Evolutionary conservation across 495 filamentous ascomycete genomes (phyloP).

Genomic region (Barbatosphaeria neglecta): DNA sequence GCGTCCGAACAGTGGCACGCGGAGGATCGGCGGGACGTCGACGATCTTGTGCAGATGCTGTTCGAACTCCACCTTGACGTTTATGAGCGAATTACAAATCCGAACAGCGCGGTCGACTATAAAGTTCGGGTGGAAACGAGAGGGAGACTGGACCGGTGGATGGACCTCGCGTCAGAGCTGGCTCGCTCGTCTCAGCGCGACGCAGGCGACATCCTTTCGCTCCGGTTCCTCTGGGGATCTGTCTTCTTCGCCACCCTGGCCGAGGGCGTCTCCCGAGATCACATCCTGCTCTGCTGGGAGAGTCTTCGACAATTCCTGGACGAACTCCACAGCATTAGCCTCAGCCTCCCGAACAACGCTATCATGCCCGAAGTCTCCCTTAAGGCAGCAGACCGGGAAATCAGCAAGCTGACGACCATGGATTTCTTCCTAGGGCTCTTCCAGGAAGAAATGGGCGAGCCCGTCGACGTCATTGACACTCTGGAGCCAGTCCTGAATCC

Average conservation of each 20-base stretch:
- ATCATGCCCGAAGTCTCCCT: conserved; percentile 83
- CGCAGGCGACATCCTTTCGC: conserved; percentile 34
- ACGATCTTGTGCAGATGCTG: conserved; percentile 60
- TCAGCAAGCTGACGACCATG: conserved; percentile 83
- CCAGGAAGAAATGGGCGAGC: conserved; percentile 50
- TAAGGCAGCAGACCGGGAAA: conserved; percentile 72
- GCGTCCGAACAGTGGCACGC: conserved; percentile 9
- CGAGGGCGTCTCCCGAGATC: conserved; percentile 58
- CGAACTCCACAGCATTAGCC: conserved; percentile 24
- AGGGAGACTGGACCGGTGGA: conserved; percentile 66
- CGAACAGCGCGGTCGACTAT: conserved; percentile 55
- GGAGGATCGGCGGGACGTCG: conserved; percentile 14
- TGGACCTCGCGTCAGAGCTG: conserved; percentile 52
- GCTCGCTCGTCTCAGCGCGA: conserved; percentile 29
- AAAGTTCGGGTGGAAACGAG: conserved; percentile 48
- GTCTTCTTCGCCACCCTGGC: conserved; percentile 61
- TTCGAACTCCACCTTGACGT: conserved; percentile 87
- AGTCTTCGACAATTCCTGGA: conserved; percentile 40
- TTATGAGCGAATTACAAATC: conserved; percentile 64
- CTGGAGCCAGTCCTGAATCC: conserved; percentile 86
- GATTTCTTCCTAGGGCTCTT: conserved; percentile 91
- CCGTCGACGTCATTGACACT: conserved; percentile 74
- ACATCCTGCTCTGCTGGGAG: conserved; percentile 69
- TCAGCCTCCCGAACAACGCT: conserved; percentile 72
- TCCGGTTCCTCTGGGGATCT: conserved; percentile 74